A percentile compares a stretch with the other conserved stretches of the same genome.
Evolutionary conservation across 768 basidiomycete species (phyloP).

Genomic region (Mycena alexandri): DNA sequence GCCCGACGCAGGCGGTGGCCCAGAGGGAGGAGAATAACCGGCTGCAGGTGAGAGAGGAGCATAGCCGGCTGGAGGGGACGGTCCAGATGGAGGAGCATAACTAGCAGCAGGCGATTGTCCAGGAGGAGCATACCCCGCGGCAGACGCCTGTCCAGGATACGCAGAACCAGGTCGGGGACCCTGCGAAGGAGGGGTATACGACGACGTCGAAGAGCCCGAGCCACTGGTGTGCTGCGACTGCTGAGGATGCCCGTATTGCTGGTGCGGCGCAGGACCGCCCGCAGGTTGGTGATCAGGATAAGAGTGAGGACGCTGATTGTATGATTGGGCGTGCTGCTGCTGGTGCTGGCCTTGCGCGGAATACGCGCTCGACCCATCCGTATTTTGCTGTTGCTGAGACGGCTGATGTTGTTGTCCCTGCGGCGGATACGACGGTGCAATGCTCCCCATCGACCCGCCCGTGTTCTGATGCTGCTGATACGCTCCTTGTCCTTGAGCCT

Average conservation of each 20-base stretch:
- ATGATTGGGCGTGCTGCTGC: conserved; percentile 12
- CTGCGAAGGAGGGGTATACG: conserved; percentile 32
- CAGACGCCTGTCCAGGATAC: conserved; percentile 26
- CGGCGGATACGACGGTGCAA: neutral
- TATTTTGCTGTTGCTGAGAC: conserved; percentile 6
- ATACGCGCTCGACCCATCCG: conserved; percentile 7
- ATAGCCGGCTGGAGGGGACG: conserved; percentile 1
- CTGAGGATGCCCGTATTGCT: conserved; percentile 32
- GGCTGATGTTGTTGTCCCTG: neutral
- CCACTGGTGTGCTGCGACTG: conserved; percentile 25
- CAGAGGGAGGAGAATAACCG: conserved; percentile 22
- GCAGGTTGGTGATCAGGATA: too few species aligned
- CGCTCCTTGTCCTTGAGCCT: too few species aligned
- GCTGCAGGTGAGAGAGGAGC: conserved; percentile 10
- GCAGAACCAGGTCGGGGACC: conserved; percentile 26
- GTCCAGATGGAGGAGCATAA: conserved; percentile 18
- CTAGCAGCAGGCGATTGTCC: conserved; percentile 12
- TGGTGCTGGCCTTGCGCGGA: conserved; percentile 21
- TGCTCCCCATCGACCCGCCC: neutral
- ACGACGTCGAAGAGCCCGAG: conserved; percentile 7
- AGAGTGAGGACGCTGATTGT: conserved; percentile 10
- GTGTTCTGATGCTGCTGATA: conserved; percentile 9
- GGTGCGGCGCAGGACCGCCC: too few species aligned
- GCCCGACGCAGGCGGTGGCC: neutral
- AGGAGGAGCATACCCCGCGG: too few species aligned